Conservation (phyloP, 2,329 filamentous ascomycete species). For the Fusarium sp. region DNA sequence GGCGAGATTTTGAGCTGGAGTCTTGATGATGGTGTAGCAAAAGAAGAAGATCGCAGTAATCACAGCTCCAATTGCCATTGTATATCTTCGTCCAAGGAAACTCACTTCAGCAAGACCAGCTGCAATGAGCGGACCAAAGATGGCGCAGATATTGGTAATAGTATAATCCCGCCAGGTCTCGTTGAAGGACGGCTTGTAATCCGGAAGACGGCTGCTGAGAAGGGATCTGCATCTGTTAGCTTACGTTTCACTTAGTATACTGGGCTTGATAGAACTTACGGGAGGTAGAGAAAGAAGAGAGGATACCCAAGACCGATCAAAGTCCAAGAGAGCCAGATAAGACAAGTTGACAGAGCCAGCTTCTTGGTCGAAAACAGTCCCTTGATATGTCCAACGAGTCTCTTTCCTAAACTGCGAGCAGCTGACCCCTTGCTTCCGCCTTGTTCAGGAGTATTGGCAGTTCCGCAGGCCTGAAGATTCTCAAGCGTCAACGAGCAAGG, state of each 20-base stretch:
- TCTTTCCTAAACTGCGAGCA: neutral
- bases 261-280: slow-evolving; percentile 50
- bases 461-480: neutral
- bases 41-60: neutral
- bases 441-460: neutral
- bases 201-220: neutral
- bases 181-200: neutral
- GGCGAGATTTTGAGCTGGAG: neutral
- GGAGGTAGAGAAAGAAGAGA: slow-evolving; percentile 79
- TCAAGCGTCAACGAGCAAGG: neutral
- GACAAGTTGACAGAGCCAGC: neutral
- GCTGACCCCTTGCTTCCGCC: neutral
- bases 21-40: neutral
- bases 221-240: neutral
- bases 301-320: slow-evolving; percentile 79
- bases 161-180: neutral
- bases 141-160: neutral
- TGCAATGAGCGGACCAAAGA: neutral
- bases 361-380: slow-evolving; percentile 4
- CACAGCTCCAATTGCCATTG: neutral
- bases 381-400: neutral
- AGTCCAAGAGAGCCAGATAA: slow-evolving; percentile 37
- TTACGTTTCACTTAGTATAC: fast-evolving
- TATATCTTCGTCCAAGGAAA: neutral
- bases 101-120: neutral